Evolutionary conservation across 177 flowering plant species (phyloP), one percentile per base, ranked within the genome.

Genomic region (Vitis hybrid): DNA sequence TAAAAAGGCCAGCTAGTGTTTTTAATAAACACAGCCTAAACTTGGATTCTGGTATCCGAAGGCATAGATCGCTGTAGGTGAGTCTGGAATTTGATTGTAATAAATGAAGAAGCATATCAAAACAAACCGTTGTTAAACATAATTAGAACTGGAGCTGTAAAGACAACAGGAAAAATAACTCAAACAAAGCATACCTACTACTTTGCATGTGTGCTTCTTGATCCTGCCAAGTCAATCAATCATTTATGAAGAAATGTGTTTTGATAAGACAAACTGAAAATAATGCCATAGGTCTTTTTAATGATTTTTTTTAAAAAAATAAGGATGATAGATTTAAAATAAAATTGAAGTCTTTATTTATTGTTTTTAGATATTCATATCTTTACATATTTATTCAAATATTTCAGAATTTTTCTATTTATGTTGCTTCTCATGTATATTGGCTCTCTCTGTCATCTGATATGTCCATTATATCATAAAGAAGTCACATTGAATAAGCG

Each of bases 21-120:
- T 76, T 89, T 53, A 92, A 76, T 74, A 96, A 81, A 82, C 97
- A 92, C 65, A 84, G 85, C 78, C 97, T 85, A 73, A 92, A 94
- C 79, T 88, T 92, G 51, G 97, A 83, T 84, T 96, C 99, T 16
- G 97, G 97, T 81, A 94, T 90, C 79, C 74, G 90, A 75, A 77
- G 86, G 83, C 99, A 96, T 63, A 96, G 83, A 80, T 96, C 99
- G 73, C 98, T 96, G 88, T 92, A 96, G 48, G 99, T 94, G 69
- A 88, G 85, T 71, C 99, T 96, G 94, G 50, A 84, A 79, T 68
- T 66, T 61, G 63, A 68, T 26, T 12, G 54, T 68, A 67, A 48
- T 51, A 60, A 79, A 73, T 68, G 48, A 77, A 65, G 51, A 68
- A 68, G 59, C 16, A 70, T 22, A 68, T 9, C 48, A 71, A 64